A percentile compares a stretch with the other conserved stretches of the same genome.
These are phyloP conservation scores for Vicia villosa DNA, from an alignment of 306 rosid species.

Conservation along the genomic window DNA sequence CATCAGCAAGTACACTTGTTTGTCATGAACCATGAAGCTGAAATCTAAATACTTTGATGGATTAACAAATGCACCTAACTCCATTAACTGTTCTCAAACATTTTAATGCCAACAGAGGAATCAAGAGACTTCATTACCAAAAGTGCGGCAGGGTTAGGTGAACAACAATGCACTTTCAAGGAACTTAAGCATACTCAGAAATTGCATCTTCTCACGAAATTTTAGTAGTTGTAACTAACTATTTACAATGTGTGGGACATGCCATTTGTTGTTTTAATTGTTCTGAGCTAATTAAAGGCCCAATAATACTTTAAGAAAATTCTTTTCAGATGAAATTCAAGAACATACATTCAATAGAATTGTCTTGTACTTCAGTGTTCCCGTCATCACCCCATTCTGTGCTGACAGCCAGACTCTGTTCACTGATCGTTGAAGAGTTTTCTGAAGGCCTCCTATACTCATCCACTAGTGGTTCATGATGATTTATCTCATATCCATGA, in stretches of 20 bases:
- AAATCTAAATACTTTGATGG: conserved; percentile 1
- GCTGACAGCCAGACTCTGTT: conserved; percentile 54
- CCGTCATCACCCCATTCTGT: conserved; percentile 63
- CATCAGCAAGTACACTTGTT: conserved; percentile 2
- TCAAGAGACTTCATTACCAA: conserved; percentile 8
- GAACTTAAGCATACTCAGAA: conserved; percentile 8
- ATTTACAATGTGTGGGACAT: conserved; percentile 10
- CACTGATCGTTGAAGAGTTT: conserved; percentile 51
- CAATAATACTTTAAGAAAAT: conserved; percentile 1
- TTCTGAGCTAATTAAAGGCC: conserved; percentile 3
- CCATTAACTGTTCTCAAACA: conserved; percentile 23
- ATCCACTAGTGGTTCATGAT: conserved; percentile 54
- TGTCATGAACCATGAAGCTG: conserved; percentile 13
- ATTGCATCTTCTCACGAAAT: conserved; percentile 1
- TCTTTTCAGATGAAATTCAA: conserved; percentile 30
- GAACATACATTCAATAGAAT: conserved; percentile 77
- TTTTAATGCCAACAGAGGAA: conserved; percentile 16
- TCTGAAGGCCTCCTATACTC: conserved; percentile 66
- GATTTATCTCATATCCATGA: conserved; percentile 63
- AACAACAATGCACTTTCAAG: conserved; percentile 18
- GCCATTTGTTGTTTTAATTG: conserved; percentile 4
- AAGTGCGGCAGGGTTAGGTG: background rate
- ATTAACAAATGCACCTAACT: conserved; percentile 14
- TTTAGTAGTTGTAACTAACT: conserved; percentile 14
- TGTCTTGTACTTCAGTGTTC: conserved; percentile 47